A percentile compares a stretch with the other conserved stretches of the same genome.
Evolutionary conservation across 2,329 filamentous ascomycete species (phyloP).

Genomic region (Scleromitrula shiraiana): DNA sequence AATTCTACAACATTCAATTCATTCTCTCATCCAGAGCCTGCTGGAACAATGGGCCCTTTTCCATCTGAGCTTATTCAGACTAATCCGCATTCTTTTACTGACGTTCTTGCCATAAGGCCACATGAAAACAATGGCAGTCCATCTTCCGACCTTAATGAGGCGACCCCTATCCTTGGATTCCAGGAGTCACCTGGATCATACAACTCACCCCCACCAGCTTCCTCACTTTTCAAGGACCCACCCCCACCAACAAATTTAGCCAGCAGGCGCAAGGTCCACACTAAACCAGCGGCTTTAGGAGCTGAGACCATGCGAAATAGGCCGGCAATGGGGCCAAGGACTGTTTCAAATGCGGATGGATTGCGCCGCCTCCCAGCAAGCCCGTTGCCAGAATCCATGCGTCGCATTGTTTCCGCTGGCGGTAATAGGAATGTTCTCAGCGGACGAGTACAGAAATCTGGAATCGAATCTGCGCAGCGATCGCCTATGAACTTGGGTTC

Average conservation of each 20-base stretch:
- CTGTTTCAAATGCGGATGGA: conserved; percentile 26
- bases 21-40: conserved; percentile 10
- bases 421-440: conserved; percentile 24
- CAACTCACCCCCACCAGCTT: conserved; percentile 18
- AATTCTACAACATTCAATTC: conserved; percentile 19
- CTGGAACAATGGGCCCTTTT: conserved; percentile 15
- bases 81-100: conserved; percentile 8
- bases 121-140: conserved; percentile 16
- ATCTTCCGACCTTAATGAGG: conserved; percentile 17
- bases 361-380: conserved; percentile 24
- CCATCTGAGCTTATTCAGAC: conserved; percentile 22
- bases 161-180: conserved; percentile 13
- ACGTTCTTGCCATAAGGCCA: conserved; percentile 9
- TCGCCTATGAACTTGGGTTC: conserved; percentile 26
- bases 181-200: conserved; percentile 17
- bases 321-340: conserved; percentile 25
- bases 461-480: conserved; percentile 26
- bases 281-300: conserved; percentile 25
- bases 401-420: conserved; percentile 27
- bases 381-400: conserved; percentile 27
- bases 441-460: conserved; percentile 26
- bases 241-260: conserved; percentile 27
- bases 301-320: conserved; percentile 21
- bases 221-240: conserved; percentile 25
- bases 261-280: conserved; percentile 25